Evolutionary conservation across 768 basidiomycete genomes (phyloP).

Genomic region (Mycena maculata): DNA sequence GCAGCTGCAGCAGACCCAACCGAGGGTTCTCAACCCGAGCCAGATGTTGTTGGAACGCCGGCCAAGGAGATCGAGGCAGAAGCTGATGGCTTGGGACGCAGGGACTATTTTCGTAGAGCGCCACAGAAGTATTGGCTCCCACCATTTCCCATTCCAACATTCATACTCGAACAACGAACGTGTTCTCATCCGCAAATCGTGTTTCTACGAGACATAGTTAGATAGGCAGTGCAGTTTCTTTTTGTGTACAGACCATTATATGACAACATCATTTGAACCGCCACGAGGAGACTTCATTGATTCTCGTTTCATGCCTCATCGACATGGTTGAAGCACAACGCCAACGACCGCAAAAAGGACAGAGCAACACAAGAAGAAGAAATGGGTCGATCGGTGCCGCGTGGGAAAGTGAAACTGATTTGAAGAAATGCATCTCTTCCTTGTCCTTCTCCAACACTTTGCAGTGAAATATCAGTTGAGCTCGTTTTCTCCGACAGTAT

Average conservation of each 20-base stretch:
- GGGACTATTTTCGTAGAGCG: background rate
- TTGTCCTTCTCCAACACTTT: background rate
- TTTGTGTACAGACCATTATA: constrained; percentile 13
- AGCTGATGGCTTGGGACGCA: too few species aligned
- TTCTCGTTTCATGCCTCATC: background rate
- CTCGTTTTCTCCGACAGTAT: constrained; percentile 23
- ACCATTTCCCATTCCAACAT: background rate
- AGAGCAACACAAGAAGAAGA: too few species aligned
- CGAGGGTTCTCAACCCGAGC: background rate
- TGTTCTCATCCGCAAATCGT: background rate
- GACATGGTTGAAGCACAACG: background rate
- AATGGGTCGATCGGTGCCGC: too few species aligned
- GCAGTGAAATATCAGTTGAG: constrained; percentile 8
- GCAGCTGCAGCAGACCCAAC: background rate
- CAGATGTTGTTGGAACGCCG: background rate
- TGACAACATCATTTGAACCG: constrained; percentile 18
- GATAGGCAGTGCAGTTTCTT: constrained; percentile 19
- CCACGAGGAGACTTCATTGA: constrained; percentile 19
- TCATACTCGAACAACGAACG: background rate
- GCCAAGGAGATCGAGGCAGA: constrained; percentile 20
- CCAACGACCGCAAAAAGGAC: too few species aligned
- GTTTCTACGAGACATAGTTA: constrained; percentile 4
- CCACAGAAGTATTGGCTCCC: background rate
- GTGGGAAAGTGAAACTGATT: too few species aligned
- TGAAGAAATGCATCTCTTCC: too few species aligned